Percentiles rank a stretch among this genome's conserved stretches.
Conservation (phyloP, 1,139 yeast species). For the Debaryomyces singareniensis region DNA sequence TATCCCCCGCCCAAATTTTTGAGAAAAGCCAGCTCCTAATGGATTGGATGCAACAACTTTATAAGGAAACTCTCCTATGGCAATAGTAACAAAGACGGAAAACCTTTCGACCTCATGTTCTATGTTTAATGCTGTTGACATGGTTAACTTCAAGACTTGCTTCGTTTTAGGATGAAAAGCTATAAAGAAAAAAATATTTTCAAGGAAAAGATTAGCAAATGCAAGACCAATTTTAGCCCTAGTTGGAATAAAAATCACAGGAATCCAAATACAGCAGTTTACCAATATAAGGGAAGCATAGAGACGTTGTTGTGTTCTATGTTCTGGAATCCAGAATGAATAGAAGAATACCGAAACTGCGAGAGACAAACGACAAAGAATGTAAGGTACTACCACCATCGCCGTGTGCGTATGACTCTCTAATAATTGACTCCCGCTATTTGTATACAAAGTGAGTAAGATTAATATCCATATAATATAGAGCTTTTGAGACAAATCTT, state of each 20-base stretch:
- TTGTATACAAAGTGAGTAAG: conserved; percentile 47
- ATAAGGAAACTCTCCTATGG: conserved; percentile 59
- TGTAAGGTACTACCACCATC: conserved; percentile 39
- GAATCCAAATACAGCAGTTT: conserved; percentile 39
- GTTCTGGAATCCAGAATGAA: conserved; percentile 48
- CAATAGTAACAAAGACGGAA: conserved; percentile 55
- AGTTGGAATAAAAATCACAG: conserved; percentile 37
- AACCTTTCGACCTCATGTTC: conserved; percentile 64
- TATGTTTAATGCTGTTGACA: conserved; percentile 57
- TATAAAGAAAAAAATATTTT: conserved; percentile 25
- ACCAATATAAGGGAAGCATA: conserved; percentile 27
- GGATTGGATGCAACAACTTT: conserved; percentile 49
- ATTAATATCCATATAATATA: conserved; percentile 51
- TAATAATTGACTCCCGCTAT: conserved; percentile 38
- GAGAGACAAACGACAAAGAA: conserved; percentile 38
- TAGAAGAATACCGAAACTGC: conserved; percentile 33
- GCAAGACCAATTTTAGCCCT: conserved; percentile 45
- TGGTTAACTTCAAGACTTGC: conserved; percentile 29
- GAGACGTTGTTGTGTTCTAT: conserved; percentile 44
- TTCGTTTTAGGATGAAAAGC: conserved; percentile 47
- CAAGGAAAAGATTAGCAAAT: conserved; percentile 35
- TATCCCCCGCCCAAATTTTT: conserved; percentile 42
- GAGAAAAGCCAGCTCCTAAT: conserved; percentile 42
- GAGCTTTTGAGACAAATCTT: conserved; percentile 50
- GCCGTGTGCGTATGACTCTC: conserved; percentile 34